Base-by-base conservation (phyloP, 352 stramenopile genomes). In the Pythium scleroteichum region DNA sequence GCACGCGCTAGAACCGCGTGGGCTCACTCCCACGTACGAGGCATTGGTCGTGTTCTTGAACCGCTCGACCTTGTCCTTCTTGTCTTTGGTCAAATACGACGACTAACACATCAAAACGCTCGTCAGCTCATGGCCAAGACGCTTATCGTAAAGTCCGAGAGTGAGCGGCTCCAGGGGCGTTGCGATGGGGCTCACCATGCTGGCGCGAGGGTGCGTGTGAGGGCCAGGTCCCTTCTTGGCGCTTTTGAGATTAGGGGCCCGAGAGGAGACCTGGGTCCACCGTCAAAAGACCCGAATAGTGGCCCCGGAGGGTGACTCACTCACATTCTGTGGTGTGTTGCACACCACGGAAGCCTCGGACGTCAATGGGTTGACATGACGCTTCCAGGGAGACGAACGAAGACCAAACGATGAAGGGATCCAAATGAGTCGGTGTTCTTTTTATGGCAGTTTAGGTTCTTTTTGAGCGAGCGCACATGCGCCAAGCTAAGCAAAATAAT, bases 21-120 rank as follows among this genome's bases (percentile, higher is more conserved):
- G 1, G 26, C 32, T 4, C 10, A 7, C 22, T 4, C 5, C 10
- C 22, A 72, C 78, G 56, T 76, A 92, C 82, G 71, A 68, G 51
- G 78, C 69, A 58, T 90, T 92, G 45, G 82, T 92, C 32, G 79
- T 92, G 73, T 67, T 88, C 56, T 83, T 85, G 59, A 92, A 92
- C 5, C 71, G 78, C 49, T 76, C 66, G 48, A 91, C 59, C 62
- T 88, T 91, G 44, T 88, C 77, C 63, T 81, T 87, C 70, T 91
- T 88, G 65, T 88, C 79, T 40, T 67, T 71, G n/a, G 53, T 62
- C 51, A 71, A 41, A 35, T 42, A 62, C 13, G 54, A 58, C 48
- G 62, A 64, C 62, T 65, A 26, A 10, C 24, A 38, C 55, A 54
- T 13, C 46, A 17, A 35, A 16, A 49, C 2, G n/a, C 44, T 39